Evolutionary conservation across 129 eudicot species (phyloP), one percentile per base, ranked within the genome.

Genomic region (Artemisia annua): DNA sequence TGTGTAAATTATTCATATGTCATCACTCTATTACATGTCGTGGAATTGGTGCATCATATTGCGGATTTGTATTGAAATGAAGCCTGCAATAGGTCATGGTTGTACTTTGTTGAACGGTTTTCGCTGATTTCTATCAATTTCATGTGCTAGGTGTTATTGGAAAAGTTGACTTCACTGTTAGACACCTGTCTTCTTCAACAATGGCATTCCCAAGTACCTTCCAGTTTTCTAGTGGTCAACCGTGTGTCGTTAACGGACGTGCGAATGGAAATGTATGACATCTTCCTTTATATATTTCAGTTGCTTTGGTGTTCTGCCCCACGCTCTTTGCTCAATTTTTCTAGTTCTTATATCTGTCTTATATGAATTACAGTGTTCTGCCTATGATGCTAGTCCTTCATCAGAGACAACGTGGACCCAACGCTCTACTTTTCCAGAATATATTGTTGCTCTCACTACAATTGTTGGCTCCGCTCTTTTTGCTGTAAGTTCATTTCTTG

Each of bases 361-460:
- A 14, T 22, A 62, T 30, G 67, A 62, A 13, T 62, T 17, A 14
- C 82, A 94, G 99, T 94, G 99, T 77, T 94, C 99, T 76, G 96
- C 97, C 66, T 94, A 83, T 67, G 55, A 79, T 50, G 93, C 94
- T n/a, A 88, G 75, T 83, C 70, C 97, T 55, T 76, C 96, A 50
- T 83, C 93, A 67, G 97, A 87, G 85, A 86, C 92, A 64, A 94
- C 99, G 44, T 94, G 99, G 99, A 87, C 96, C 72, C 85, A 84
- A 93, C 96, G 89, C 7, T 67, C 99, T 32, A 94, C 97, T 74
- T 94, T 94, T 74, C 99, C 99, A 19, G 99, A 94, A 81, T 94
- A 94, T 83, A 88, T 94, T 80, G 99, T 94, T 83, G 97, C 99
- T 72, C 89, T 94, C 43, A 87, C 99, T 11, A 94, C 99, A 15